Conservation (phyloP, 805 yeast genomes). For the Spathaspora hagerdaliae region DNA sequence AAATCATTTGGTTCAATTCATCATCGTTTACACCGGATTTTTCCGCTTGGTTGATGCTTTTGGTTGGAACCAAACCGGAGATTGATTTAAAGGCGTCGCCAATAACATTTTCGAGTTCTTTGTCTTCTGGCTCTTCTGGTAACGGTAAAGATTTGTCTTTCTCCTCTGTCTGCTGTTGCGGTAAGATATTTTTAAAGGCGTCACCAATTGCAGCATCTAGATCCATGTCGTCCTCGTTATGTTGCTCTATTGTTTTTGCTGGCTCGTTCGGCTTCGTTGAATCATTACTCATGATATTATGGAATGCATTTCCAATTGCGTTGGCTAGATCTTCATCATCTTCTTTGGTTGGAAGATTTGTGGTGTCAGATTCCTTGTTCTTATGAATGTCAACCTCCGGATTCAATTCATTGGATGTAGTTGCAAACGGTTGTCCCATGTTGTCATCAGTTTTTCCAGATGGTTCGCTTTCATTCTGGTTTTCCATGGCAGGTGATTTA, state of each 20-base stretch:
- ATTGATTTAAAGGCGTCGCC: slow-evolving; percentile 33
- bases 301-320: slow-evolving; percentile 7
- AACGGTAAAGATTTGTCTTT: slow-evolving; percentile 6
- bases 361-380: neutral
- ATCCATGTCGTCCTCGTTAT: slow-evolving; percentile 5
- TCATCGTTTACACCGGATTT: slow-evolving; percentile 11
- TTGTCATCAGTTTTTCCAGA: neutral
- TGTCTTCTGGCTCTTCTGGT: slow-evolving; percentile 14
- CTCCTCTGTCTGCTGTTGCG: neutral
- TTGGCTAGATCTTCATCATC: neutral
- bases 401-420: neutral
- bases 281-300: neutral
- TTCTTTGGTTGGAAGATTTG: neutral
- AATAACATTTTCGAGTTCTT: slow-evolving; percentile 31
- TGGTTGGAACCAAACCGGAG: neutral
- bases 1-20: slow-evolving; percentile 15
- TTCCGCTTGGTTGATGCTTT: neutral
- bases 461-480: neutral
- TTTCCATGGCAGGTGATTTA: neutral
- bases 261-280: neutral
- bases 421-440: neutral
- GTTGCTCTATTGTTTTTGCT: neutral
- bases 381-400: neutral
- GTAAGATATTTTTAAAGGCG: slow-evolving; percentile 10
- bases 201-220: slow-evolving; percentile 19